phyloP scores from a whole-genome alignment of 1,284 basidiomycete genomes.

The Grifola frondosa region DNA sequence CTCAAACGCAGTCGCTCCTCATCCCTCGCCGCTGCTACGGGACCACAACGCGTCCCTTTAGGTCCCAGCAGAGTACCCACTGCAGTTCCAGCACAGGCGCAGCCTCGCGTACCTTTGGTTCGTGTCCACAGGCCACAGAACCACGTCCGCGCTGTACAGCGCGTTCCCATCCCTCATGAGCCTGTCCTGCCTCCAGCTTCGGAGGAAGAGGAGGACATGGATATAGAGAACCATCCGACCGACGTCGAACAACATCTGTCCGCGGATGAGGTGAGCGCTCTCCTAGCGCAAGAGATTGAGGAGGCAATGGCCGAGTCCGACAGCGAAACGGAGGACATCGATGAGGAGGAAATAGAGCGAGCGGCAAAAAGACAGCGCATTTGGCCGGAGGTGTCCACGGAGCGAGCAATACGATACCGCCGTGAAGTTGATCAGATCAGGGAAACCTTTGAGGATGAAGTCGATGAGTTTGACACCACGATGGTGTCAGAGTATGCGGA shows the following conservation, averaged over 20 bases:
- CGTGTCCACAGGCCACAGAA: conserved; percentile 26
- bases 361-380: conserved; percentile 44
- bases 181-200: conserved; percentile 36
- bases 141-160: conserved; percentile 30
- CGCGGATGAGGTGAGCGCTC: conserved; percentile 15
- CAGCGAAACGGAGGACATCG: conserved; percentile 53
- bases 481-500: conserved; percentile 99
- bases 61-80: conserved; percentile 53
- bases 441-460: conserved; percentile 73
- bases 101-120: conserved; percentile 38
- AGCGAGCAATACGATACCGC: conserved; percentile 53
- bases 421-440: conserved; percentile 68
- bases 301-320: conserved; percentile 39
- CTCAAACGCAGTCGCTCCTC: conserved; percentile 62
- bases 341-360: conserved; percentile 38
- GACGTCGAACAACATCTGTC: conserved; percentile 15
- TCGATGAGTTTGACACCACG: conserved; percentile 87
- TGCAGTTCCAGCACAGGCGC: conserved; percentile 33
- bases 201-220: conserved; percentile 56
- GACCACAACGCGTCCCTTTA: conserved; percentile 63
- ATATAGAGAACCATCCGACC: conserved; percentile 46
- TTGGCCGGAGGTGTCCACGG: conserved; percentile 72
- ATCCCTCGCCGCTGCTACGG: conserved; percentile 57
- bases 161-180: conserved; percentile 37
- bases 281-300: conserved; percentile 20